Base-by-base conservation (phyloP, 164 flowering plant genomes). In the Litsea cubeba region DNA sequence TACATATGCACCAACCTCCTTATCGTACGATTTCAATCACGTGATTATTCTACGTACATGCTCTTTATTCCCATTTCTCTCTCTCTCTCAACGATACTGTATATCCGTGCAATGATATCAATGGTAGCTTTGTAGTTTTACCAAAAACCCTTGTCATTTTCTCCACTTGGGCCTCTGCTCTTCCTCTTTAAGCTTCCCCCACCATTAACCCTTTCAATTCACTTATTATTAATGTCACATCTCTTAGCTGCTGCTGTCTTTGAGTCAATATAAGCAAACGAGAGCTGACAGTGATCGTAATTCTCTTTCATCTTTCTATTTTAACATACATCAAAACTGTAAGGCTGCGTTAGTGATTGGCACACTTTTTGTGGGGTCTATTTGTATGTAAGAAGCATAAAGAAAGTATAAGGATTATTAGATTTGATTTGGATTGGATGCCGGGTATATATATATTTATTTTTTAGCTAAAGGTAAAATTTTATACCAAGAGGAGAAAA, bases 101-200 rank as follows among this genome's bases (percentile, higher is more conserved):
- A 63, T 23, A 26, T 25, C 60, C 60, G 5, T 14, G 60, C 60
- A 54, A 63, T 10, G 32, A 63, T 63, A 25, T 23, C 5, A 5
- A 66, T 66, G 49, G 69, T 30, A 28, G 49, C 69, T 28, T 30
- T 66, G 69, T 66, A 32, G 69, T 32, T 28, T 66, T 5, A 66
- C 50, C 40, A 1, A 66, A 66, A 30, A 32, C 12, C 10, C 25
- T 24, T 1, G 69, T 30, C 69, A 66, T 66, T 66, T 66, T 28
- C n/a, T 63, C 66, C 28, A 24, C 25, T 3, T 22, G 14, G 14
- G 4, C 25, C 14, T 25, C 14, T 60, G 2, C 22, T 66, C 50
- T 32, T 66, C 17, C 40, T 14, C 17, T 20, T 5, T 5, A 66
- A 66, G 69, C 22, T 18, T 66, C 22, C 22, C 23, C 69, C 49